Percentiles rank a stretch among this genome's conserved stretches.
These are phyloP conservation scores for Hamigera avellanea DNA, from an alignment of 495 filamentous ascomycete species.

Conservation along the genomic window DNA sequence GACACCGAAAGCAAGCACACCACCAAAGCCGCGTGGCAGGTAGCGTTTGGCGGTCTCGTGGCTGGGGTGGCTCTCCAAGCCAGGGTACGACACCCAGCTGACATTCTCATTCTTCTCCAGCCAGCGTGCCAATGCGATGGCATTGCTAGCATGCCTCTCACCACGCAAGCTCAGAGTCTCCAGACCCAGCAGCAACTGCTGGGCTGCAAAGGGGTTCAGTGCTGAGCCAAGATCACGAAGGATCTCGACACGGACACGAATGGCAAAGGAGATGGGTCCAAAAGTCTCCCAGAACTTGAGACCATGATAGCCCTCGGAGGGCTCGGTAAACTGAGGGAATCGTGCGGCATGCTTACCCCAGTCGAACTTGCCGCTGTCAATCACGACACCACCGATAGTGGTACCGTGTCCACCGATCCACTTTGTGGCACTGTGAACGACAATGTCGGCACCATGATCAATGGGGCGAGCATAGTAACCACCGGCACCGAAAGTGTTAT, in stretches of 20 bases:
- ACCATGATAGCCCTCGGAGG: slow-evolving; percentile 87
- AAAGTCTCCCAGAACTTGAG: slow-evolving; percentile 97
- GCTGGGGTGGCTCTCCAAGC: slow-evolving; percentile 68
- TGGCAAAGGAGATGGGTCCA: slow-evolving; percentile 71
- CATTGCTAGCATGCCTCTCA: slow-evolving; percentile 82
- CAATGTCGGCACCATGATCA: slow-evolving; percentile 86
- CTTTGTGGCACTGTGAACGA: slow-evolving; percentile 94
- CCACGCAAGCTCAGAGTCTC: slow-evolving; percentile 83
- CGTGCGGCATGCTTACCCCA: slow-evolving; percentile 82
- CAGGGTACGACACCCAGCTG: slow-evolving; percentile 89
- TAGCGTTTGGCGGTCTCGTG: slow-evolving; percentile 85
- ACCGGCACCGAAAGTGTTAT: slow-evolving; percentile 97
- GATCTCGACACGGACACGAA: slow-evolving; percentile 75
- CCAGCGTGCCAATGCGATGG: slow-evolving; percentile 72
- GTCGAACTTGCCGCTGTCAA: slow-evolving; percentile 93
- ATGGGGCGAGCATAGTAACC: slow-evolving; percentile 87
- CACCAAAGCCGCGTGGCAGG: slow-evolving; percentile 75
- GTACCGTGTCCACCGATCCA: slow-evolving; percentile 99
- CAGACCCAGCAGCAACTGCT: slow-evolving; percentile 80
- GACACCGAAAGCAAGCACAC: slow-evolving; percentile 86
- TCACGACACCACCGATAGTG: slow-evolving; percentile 79
- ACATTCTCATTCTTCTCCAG: slow-evolving; percentile 74
- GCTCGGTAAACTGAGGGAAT: slow-evolving; percentile 92
- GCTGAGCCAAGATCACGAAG: slow-evolving; percentile 76
- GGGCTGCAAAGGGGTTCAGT: slow-evolving; percentile 90